Base-by-base conservation (phyloP, 108 stramenopile genomes). In the Skeletonema potamos region DNA sequence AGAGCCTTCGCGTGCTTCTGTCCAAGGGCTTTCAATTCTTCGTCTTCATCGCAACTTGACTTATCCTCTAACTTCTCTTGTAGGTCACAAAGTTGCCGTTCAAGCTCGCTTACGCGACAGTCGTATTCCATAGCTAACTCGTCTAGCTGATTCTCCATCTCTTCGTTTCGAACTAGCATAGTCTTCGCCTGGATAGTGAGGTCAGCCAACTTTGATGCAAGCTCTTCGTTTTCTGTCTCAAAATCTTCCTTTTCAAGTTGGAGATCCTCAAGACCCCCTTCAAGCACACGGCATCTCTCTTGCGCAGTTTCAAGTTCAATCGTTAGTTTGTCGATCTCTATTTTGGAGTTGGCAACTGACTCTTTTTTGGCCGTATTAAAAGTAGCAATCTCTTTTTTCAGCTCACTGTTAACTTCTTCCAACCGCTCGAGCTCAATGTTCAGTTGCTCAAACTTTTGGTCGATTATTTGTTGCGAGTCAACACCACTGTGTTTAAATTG, bases 141-240 rank as follows among this genome's bases (percentile, higher is more conserved):
- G 24, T 54, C 54, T 27, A 76, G 20, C 34, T 57, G 61, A 44
- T 61, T 68, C 41, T 76, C 76, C 57, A 76, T 60, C 56, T 68
- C 60, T 58, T 76, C 76, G 33, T 76, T 76, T 26, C 68, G 56
- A 12, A 69, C 24, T 15, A 76, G 68, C 76, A 76, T 76, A 26
- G 46, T 70, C 56, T 76, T 76, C n/a, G 76, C 76, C 63, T 76
- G 76, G 6, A 43, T 36, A 11, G 76, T 76, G n/a, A 68, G 74
- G 27, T 68, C 74, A 54, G 57, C 20, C 15, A 75, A 58, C 34
- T 70, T 70, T 15, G 59, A 30, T 20, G 58, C 64, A 37, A 74
- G 58, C 29, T 60, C 64, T 46, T 69, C 76, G 41, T 76, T 69
- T 62, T 76, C 76, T 32, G 55, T 8, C 48, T 51, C 48, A 9